Conservation (phyloP, 2,329 filamentous ascomycete species). For the Stachybotrys chlorohalonatus region DNA sequence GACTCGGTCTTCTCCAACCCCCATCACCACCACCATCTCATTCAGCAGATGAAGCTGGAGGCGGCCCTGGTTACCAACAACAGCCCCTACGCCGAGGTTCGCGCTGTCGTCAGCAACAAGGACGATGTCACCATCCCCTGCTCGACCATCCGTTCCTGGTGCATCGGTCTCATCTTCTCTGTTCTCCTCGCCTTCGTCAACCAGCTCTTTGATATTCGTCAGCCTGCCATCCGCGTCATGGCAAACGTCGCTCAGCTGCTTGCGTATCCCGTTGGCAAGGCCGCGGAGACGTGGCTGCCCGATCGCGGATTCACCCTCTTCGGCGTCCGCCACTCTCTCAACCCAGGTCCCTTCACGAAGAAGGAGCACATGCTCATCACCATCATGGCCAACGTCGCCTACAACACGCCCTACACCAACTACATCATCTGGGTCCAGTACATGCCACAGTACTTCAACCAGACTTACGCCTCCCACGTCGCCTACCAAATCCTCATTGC, state of each 20-base stretch:
- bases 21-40: slow-evolving; percentile 36
- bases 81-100: slow-evolving; percentile 48
- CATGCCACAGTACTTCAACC: slow-evolving; percentile 44
- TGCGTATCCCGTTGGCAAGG: slow-evolving; percentile 44
- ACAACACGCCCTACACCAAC: slow-evolving; percentile 43
- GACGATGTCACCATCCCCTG: slow-evolving; percentile 39
- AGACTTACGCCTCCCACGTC: slow-evolving; percentile 41
- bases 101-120: slow-evolving; percentile 46
- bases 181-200: slow-evolving; percentile 42
- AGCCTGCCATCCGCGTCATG: slow-evolving; percentile 44
- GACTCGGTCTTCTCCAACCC: slow-evolving; percentile 33
- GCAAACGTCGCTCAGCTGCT: slow-evolving; percentile 48
- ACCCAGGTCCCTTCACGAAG: slow-evolving; percentile 47
- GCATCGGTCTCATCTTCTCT: slow-evolving; percentile 42
- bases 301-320: slow-evolving; percentile 38
- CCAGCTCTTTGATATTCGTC: slow-evolving; percentile 49
- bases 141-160: slow-evolving; percentile 47
- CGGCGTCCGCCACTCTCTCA: slow-evolving; percentile 38
- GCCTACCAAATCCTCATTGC: slow-evolving; percentile 47
- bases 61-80: slow-evolving; percentile 45
- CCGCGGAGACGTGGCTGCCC: slow-evolving; percentile 40
- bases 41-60: slow-evolving; percentile 46
- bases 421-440: slow-evolving; percentile 46
- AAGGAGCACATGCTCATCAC: slow-evolving; percentile 55
- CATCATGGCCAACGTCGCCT: slow-evolving; percentile 53